phyloP scores from a whole-genome alignment of 129 eudicot genomes.

The Flaveria linearis region DNA sequence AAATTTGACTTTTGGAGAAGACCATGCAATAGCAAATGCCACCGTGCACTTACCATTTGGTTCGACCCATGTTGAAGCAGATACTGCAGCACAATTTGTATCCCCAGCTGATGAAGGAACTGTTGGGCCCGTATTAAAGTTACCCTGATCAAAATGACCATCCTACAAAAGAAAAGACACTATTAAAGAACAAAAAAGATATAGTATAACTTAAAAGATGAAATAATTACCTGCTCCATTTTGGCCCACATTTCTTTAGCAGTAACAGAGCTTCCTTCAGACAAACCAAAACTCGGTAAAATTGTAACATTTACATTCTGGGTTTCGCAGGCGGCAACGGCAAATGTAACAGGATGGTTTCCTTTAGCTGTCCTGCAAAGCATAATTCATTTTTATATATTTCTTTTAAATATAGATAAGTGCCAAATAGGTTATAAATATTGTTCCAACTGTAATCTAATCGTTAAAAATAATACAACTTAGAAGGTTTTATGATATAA shows the following conservation, averaged over 20 bases:
- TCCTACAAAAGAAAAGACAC: constrained; percentile 51
- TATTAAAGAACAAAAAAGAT: background rate
- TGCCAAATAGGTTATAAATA: background rate
- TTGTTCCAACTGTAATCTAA: constrained; percentile 2
- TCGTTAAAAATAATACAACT: background rate
- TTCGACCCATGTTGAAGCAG: constrained; percentile 97
- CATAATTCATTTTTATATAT: background rate
- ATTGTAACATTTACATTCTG: constrained; percentile 93
- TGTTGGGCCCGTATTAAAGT: constrained; percentile 67
- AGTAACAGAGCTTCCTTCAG: constrained; percentile 72
- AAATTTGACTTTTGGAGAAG: constrained; percentile 89
- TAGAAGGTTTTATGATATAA: background rate
- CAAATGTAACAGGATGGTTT: constrained; percentile 89
- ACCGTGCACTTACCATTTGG: constrained; percentile 95
- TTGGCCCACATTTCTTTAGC: constrained; percentile 96
- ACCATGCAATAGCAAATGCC: constrained; percentile 94
- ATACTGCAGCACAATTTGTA: constrained; percentile 91
- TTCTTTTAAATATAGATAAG: background rate
- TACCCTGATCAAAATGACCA: constrained; percentile 78
- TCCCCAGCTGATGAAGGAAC: constrained; percentile 95
- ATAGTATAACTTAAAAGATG: background rate
- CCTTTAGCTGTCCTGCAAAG: constrained; percentile 82
- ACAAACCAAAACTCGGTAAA: constrained; percentile 85
- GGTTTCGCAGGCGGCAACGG: constrained; percentile 95
- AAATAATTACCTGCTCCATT: constrained; percentile 68